These are phyloP conservation scores for Rhynchospora tenuis DNA, from an alignment of 176 grass and related monocot genomes.

Conservation along the genomic window DNA sequence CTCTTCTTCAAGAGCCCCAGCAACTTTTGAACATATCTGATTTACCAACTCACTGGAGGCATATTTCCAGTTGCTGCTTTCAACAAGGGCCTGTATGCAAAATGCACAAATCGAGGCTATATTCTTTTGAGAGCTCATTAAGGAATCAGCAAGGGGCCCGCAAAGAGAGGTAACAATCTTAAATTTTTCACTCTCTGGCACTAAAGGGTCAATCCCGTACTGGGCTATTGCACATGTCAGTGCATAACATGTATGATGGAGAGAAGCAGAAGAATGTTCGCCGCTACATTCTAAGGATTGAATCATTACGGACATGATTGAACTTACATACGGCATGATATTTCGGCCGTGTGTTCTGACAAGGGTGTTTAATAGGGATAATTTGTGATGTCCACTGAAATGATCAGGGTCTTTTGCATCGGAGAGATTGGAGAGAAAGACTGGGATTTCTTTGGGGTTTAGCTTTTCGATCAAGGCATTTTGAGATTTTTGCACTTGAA, in stretches of 20 bases:
- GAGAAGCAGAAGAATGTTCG: slow-evolving; percentile 13
- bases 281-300: slow-evolving; percentile 28
- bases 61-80: slow-evolving; percentile 53
- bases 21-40: slow-evolving; percentile 59
- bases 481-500: slow-evolving; percentile 20
- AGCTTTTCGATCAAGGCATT: slow-evolving; percentile 37
- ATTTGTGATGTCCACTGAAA: slow-evolving; percentile 25
- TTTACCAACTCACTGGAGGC: slow-evolving; percentile 46
- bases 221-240: slow-evolving; percentile 38
- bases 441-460: slow-evolving; percentile 43
- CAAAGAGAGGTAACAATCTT: slow-evolving; percentile 37
- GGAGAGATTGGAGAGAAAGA: slow-evolving; percentile 49
- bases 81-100: slow-evolving; percentile 44
- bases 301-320: slow-evolving; percentile 38
- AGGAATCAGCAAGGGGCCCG: slow-evolving; percentile 45
- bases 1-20: slow-evolving; percentile 43
- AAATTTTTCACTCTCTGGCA: slow-evolving; percentile 36
- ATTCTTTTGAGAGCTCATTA: slow-evolving; percentile 44
- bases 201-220: slow-evolving; percentile 45
- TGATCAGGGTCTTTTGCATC: slow-evolving; percentile 18
- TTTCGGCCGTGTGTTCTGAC: slow-evolving; percentile 44
- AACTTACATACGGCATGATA: slow-evolving; percentile 35
- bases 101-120: slow-evolving; percentile 46
- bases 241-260: slow-evolving; percentile 35
- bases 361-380: slow-evolving; percentile 50